Evolutionary conservation across 2,329 filamentous ascomycete species (phyloP).

Genomic region (Pseudofabraea citricarpa): DNA sequence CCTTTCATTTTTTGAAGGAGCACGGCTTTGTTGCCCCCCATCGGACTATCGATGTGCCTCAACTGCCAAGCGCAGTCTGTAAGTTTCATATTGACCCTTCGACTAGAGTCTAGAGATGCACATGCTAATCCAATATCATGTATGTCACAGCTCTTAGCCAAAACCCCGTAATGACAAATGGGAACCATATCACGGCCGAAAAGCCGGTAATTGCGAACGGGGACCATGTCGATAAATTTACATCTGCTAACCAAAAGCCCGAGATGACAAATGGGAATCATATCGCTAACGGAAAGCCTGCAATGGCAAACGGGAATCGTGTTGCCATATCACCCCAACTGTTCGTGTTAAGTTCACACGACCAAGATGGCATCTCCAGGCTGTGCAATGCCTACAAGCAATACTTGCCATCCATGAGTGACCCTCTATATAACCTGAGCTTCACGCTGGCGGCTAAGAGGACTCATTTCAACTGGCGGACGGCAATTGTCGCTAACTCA

Average conservation of each 20-base stretch:
- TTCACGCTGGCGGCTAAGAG: conserved; percentile 3
- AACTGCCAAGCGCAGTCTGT: not conserved
- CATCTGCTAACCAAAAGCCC: too few relatives aligned
- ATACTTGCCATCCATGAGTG: not conserved
- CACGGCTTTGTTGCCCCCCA: not conserved
- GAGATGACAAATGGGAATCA: too few relatives aligned
- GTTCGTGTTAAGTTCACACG: not conserved
- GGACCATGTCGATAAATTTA: too few relatives aligned
- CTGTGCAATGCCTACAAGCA: not conserved
- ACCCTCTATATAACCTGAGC: not conserved
- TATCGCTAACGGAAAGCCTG: not conserved
- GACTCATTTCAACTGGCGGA: conserved; percentile 1
- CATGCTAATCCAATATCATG: not conserved
- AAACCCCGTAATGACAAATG: too few relatives aligned
- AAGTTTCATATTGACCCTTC: not conserved
- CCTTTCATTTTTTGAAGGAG: not conserved
- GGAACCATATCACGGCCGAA: too few relatives aligned
- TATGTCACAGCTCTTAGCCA: too few relatives aligned
- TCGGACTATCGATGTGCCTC: not conserved
- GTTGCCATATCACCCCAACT: not conserved
- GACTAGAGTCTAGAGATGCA: not conserved
- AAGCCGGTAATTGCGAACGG: too few relatives aligned
- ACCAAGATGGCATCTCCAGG: conserved; percentile 1
- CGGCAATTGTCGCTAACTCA: not conserved
- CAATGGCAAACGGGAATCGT: not conserved